Evolutionary conservation across 1,139 yeast species (phyloP).

Genomic region (Yamadazyma friedrichii): DNA sequence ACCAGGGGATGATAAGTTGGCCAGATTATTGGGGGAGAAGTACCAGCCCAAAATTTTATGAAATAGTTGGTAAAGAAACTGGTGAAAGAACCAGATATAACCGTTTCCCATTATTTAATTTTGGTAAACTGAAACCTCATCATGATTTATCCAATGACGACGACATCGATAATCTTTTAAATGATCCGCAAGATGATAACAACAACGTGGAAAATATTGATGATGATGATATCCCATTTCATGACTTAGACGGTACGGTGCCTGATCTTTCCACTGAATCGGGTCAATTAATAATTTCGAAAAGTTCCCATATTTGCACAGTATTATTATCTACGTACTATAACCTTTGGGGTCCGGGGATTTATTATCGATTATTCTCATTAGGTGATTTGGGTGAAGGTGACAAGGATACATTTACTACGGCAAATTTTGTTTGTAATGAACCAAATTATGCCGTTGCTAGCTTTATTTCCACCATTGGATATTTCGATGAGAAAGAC

Average conservation of each 20-base stretch:
- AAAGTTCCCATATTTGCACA: slow-evolving; percentile 49
- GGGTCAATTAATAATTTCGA: slow-evolving; percentile 56
- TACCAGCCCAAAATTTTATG: slow-evolving; percentile 64
- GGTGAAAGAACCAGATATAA: slow-evolving; percentile 21
- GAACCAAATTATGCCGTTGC: slow-evolving; percentile 52
- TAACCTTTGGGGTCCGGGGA: slow-evolving; percentile 55
- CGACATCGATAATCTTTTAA: slow-evolving; percentile 8
- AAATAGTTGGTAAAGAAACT: slow-evolving; percentile 52
- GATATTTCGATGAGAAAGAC: slow-evolving; percentile 24
- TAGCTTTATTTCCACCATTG: slow-evolving; percentile 30
- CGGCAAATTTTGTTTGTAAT: slow-evolving; percentile 50
- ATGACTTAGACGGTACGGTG: slow-evolving; percentile 53
- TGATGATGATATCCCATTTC: slow-evolving; percentile 26
- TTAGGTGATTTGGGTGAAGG: slow-evolving; percentile 65
- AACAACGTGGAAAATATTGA: not conserved
- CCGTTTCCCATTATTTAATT: slow-evolving; percentile 17
- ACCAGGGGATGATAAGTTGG: slow-evolving; percentile 68
- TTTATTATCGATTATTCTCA: slow-evolving; percentile 52
- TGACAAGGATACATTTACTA: slow-evolving; percentile 61
- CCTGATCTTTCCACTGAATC: slow-evolving; percentile 61
- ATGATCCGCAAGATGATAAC: slow-evolving; percentile 1
- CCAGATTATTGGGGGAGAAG: slow-evolving; percentile 82
- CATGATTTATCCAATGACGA: not conserved
- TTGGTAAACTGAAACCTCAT: not conserved
- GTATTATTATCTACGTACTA: slow-evolving; percentile 53